Conservation (phyloP, 176 grass and related monocot genomes). For the Dendrocalamus sinicus region DNA sequence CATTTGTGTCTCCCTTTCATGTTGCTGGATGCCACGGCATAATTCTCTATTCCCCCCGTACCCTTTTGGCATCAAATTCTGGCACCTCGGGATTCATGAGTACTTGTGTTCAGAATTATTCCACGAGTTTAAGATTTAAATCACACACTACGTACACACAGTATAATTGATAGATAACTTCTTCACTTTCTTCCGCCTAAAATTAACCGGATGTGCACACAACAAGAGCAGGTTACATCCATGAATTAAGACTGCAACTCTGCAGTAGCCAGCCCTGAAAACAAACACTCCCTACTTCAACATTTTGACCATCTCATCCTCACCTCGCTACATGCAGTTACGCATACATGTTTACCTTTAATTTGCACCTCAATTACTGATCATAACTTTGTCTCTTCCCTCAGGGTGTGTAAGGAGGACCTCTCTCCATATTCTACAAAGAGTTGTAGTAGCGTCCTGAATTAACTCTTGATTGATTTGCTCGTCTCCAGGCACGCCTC, state of each 20-base stretch:
- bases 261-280: neutral
- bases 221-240: constrained; percentile 8
- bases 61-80: constrained; percentile 18
- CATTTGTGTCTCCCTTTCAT: constrained; percentile 26
- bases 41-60: constrained; percentile 6
- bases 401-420: neutral
- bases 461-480: neutral
- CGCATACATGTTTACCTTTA: neutral
- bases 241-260: neutral
- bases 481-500: neutral
- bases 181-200: neutral
- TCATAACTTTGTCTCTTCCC: neutral
- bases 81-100: neutral
- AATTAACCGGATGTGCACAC: neutral
- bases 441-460: neutral
- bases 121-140: constrained; percentile 18
- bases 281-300: neutral
- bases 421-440: neutral
- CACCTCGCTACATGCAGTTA: constrained; percentile 10
- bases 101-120: constrained; percentile 28
- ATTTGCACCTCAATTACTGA: constrained; percentile 15
- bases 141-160: neutral
- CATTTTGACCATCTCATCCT: neutral
- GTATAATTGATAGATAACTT: neutral
- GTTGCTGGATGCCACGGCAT: constrained; percentile 48